A percentile compares a stretch with the other conserved stretches of the same genome.
Evolutionary conservation across 306 rosid species (phyloP).

Genomic region (Alnus glutinosa): DNA sequence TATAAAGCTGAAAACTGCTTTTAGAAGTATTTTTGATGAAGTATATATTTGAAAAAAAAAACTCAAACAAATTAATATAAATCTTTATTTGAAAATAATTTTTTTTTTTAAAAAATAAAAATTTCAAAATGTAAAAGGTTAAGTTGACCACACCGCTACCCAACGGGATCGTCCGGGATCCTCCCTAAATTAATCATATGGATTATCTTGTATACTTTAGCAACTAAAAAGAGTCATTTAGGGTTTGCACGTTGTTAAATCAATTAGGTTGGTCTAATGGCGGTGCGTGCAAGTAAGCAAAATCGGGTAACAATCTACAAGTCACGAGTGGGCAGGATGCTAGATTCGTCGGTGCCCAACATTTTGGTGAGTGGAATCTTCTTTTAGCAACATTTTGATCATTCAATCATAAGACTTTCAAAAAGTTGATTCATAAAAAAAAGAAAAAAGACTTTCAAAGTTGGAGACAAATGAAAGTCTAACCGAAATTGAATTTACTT

Average conservation of each 20-base stretch:
- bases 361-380: neutral
- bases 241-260: neutral
- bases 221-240: too few relatives aligned
- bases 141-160: too few relatives aligned
- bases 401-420: neutral
- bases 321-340: neutral
- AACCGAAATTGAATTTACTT: neutral
- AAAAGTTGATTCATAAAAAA: too few relatives aligned
- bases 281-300: neutral
- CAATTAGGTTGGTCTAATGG: neutral
- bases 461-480: neutral
- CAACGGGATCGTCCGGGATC: too few relatives aligned
- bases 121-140: too few relatives aligned
- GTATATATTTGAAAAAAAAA: too few relatives aligned
- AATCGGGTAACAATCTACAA: neutral
- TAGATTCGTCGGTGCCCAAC: constrained; percentile 9
- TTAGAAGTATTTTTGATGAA: too few relatives aligned
- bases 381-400: neutral
- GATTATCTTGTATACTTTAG: neutral
- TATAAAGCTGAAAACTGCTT: too few relatives aligned
- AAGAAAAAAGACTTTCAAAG: neutral
- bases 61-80: too few relatives aligned
- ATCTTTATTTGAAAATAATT: too few relatives aligned
- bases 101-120: too few relatives aligned
- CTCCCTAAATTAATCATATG: too few relatives aligned